Percentiles rank a stretch among this genome's conserved stretches.
phyloP scores from a whole-genome alignment of 495 filamentous ascomycete genomes.

The Acidomyces sp. region DNA sequence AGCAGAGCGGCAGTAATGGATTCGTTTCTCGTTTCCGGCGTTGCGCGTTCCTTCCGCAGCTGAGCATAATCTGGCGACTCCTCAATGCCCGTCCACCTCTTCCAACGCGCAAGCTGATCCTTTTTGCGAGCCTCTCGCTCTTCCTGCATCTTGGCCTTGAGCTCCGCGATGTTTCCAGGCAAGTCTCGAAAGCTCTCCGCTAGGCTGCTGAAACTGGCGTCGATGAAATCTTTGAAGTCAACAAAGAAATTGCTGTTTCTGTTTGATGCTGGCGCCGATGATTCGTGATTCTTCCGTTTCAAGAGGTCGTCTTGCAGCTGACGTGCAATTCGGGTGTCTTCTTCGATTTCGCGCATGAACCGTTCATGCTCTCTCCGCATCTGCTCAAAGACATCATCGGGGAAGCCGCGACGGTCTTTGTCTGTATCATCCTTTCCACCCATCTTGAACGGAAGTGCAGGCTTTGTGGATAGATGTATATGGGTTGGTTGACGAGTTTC shows the following conservation, averaged over 20 bases:
- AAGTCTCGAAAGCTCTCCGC: conserved; percentile 40
- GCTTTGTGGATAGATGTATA: background rate
- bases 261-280: background rate
- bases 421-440: conserved; percentile 7
- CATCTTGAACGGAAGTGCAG: conserved; percentile 4
- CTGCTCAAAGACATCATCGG: conserved; percentile 1
- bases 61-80: conserved; percentile 9
- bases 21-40: background rate
- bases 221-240: conserved; percentile 46
- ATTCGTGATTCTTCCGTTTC: background rate
- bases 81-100: conserved; percentile 15
- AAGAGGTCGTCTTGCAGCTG: background rate
- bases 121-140: conserved; percentile 1
- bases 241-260: conserved; percentile 44
- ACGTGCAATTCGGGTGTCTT: conserved; percentile 1
- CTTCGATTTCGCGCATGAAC: conserved; percentile 6
- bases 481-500: background rate
- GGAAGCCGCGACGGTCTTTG: conserved; percentile 1
- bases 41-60: conserved; percentile 4
- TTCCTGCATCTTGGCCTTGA: conserved; percentile 7
- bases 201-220: conserved; percentile 44
- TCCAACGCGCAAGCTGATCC: conserved; percentile 7
- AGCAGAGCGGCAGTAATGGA: background rate
- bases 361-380: conserved; percentile 9
- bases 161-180: conserved; percentile 25